Conservation (phyloP, 768 basidiomycete genomes). For the Zangia roseola region DNA sequence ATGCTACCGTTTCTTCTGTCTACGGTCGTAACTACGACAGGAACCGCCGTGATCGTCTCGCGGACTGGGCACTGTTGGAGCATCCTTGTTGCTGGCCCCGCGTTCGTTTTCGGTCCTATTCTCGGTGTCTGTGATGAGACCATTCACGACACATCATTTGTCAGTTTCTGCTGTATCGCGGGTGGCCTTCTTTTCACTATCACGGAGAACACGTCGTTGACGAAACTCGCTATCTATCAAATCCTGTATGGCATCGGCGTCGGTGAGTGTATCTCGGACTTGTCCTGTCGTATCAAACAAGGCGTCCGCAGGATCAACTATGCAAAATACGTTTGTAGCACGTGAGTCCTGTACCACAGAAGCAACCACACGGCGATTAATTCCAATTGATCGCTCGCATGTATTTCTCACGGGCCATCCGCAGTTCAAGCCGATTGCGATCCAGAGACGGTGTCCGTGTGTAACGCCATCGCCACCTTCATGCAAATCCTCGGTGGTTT, state of each 20-base stretch:
- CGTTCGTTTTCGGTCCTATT: neutral
- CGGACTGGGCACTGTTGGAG: constrained; percentile 14
- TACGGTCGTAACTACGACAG: constrained; percentile 6
- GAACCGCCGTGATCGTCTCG: constrained; percentile 9
- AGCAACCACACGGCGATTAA: neutral
- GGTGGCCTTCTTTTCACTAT: constrained; percentile 13
- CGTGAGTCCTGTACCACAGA: neutral
- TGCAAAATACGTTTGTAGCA: constrained; percentile 12
- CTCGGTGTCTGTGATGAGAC: neutral
- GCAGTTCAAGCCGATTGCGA: constrained; percentile 12
- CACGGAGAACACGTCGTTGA: constrained; percentile 6
- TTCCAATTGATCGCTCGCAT: neutral
- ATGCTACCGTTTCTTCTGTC: constrained; percentile 21
- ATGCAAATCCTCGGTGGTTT: constrained; percentile 15
- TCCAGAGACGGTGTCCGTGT: constrained; percentile 2
- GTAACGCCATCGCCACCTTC: constrained; percentile 7
- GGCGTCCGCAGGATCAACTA: neutral
- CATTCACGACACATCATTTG: neutral
- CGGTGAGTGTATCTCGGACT: neutral
- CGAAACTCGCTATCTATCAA: constrained; percentile 9
- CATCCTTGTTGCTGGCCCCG: constrained; percentile 12
- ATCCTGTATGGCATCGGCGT: constrained; percentile 13
- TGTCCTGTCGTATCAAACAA: neutral
- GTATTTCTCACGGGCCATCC: too few relatives aligned
- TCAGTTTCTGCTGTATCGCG: constrained; percentile 12